Base-by-base conservation (phyloP, 257 asterid genomes). In the Jacaranda mimosifolia region DNA sequence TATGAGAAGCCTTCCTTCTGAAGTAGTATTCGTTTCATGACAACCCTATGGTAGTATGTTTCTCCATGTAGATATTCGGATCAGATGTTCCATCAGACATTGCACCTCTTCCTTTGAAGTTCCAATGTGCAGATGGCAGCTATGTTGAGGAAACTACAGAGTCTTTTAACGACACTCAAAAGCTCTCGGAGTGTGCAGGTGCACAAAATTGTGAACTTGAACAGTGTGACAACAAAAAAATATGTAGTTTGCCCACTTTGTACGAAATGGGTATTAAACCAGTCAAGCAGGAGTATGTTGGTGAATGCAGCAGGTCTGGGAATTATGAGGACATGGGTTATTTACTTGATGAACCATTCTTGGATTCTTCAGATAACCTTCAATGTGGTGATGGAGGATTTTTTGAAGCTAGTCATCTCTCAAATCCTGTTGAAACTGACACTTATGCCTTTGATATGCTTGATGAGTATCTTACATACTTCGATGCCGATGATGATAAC, bases 371-470 rank as follows among this genome's bases (percentile, higher is more conserved):
- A 26, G 92, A 87, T 68, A 68, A 77, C 46, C 74, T 83, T 82
- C 84, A 75, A 69, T 81, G 70, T 80, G 86, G 78, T 12, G 89
- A 84, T 70, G 93, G 84, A 45, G 89, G 92, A 74, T 90, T 87
- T 73, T 74, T 94, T 55, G 95, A 94, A 83, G 82, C 94, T 67
- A 86, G 80, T 81, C 96, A 92, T 84, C 90, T 92, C 74, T 55
- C 87, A 57, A 83, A 79, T 79, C 91, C 93, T 11, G 21, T 76
- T 52, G 87, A 76, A 64, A 74, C 79, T 52, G 83, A 83, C 75
- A 52, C 83, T 12, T 35, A 88, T 69, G 76, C 86, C 64, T 68
- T 75, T 59, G 91, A 86, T 70, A 85, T 81, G 89, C 82, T 91
- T 35, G 91, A 82, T 62, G 97, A 92, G 38, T 88, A 88, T 86